Evolutionary conservation across 2,329 filamentous ascomycete genomes (phyloP).

Genomic region (Lachnellula hyalina): DNA sequence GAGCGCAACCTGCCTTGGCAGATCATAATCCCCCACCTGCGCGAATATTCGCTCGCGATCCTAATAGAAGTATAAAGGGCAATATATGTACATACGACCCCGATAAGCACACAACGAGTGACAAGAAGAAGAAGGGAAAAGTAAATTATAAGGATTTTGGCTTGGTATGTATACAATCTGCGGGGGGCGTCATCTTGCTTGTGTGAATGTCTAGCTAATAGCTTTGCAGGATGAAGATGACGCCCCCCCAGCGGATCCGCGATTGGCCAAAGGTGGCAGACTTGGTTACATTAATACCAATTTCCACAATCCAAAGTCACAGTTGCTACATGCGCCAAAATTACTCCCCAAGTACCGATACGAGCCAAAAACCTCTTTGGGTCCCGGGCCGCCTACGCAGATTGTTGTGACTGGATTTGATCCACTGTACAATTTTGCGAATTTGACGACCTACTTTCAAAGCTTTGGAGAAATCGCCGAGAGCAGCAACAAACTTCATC

Average conservation of each 20-base stretch:
- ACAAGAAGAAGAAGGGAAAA: constrained; percentile 51
- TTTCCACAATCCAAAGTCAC: constrained; percentile 65
- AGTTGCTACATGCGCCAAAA: constrained; percentile 68
- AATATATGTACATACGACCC: constrained; percentile 58
- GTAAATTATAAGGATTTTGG: constrained; percentile 59
- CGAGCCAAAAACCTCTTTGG: constrained; percentile 77
- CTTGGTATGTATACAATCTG: constrained; percentile 52
- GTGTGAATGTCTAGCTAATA: constrained; percentile 53
- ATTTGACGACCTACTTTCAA: constrained; percentile 70
- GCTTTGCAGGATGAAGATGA: constrained; percentile 66
- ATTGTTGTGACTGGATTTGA: constrained; percentile 97
- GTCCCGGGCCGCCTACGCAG: constrained; percentile 82
- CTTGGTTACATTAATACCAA: constrained; percentile 64
- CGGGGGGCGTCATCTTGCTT: constrained; percentile 57
- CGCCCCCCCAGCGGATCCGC: constrained; percentile 74
- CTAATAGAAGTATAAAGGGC: constrained; percentile 48
- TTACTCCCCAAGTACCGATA: constrained; percentile 75
- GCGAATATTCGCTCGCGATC: constrained; percentile 50
- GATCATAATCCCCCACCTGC: constrained; percentile 17
- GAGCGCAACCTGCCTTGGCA: constrained; percentile 19
- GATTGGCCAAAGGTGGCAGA: constrained; percentile 64
- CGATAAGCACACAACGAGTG: constrained; percentile 38
- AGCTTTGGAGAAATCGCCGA: constrained; percentile 83
- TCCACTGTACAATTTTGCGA: constrained; percentile 74
- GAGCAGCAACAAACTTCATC: constrained; percentile 91